Conservation (phyloP, 1,284 basidiomycete genomes). For the Ganoderma sinense region DNA sequence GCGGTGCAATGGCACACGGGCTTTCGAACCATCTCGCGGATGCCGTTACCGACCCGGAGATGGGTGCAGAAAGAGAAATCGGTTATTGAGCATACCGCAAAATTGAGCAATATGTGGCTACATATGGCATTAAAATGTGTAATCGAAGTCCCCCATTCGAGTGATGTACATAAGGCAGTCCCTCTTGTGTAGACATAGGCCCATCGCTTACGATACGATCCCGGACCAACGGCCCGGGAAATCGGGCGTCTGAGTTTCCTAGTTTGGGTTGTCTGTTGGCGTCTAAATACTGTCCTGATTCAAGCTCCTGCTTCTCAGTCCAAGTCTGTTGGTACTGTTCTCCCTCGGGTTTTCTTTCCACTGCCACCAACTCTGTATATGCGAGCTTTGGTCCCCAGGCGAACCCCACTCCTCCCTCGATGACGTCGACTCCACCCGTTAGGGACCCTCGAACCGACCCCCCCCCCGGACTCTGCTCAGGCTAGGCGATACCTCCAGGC, state of each 20-base stretch:
- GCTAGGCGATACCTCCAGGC: background rate
- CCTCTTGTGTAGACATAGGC: no score
- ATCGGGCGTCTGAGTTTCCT: no score
- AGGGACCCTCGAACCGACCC: background rate
- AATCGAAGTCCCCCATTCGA: no score
- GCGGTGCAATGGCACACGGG: conserved; percentile 52
- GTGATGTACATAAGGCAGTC: no score
- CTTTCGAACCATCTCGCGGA: conserved; percentile 44
- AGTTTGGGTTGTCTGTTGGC: no score
- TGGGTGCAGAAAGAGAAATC: conserved; percentile 16
- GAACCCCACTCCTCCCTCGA: background rate
- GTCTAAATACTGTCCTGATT: no score
- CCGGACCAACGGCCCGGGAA: no score
- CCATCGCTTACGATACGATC: no score
- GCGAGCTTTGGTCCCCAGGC: background rate
- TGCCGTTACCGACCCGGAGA: conserved; percentile 35
- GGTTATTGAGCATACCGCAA: conserved; percentile 22
- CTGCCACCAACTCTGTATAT: background rate
- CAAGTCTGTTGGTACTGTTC: background rate
- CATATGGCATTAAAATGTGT: no score
- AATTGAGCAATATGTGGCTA: no score
- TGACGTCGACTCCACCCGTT: background rate
- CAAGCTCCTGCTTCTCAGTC: no score
- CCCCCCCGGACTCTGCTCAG: background rate
- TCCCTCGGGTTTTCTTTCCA: background rate